Conservation (phyloP, 73 alveolate genomes). For the Breviolum minutum region DNA sequence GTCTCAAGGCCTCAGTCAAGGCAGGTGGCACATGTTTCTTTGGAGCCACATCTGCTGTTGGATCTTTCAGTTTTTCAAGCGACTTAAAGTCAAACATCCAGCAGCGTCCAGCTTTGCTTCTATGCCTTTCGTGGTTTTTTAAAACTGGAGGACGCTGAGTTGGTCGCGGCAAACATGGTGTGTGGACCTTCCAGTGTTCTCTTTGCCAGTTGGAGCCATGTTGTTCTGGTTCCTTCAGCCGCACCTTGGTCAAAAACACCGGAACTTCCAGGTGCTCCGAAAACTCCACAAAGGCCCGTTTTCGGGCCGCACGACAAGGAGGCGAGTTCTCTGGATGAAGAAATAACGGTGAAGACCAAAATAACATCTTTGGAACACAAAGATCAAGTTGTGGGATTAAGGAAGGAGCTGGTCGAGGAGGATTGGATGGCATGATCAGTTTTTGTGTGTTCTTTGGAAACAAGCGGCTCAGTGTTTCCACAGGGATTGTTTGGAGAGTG, state of each 20-base stretch:
- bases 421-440: neutral
- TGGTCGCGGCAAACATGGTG: constrained; percentile 3
- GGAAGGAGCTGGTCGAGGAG: constrained; percentile 8
- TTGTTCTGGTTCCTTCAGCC: neutral
- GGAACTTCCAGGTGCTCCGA: no score
- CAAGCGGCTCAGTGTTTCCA: neutral
- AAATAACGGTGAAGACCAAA: neutral
- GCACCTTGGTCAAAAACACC: neutral
- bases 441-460: constrained; percentile 3
- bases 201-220: neutral
- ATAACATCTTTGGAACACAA: neutral
- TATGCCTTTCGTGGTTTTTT: neutral
- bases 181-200: neutral
- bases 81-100: neutral
- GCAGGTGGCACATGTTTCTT: neutral
- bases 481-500: neutral
- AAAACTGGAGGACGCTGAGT: neutral
- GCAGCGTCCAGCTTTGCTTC: neutral
- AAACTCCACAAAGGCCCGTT: no score
- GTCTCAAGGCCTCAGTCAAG: no score
- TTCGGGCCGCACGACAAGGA: no score
- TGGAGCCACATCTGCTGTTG: neutral
- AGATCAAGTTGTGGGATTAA: neutral
- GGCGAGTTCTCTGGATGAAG: neutral
- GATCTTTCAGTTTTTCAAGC: neutral